Conservation (phyloP, 257 asterid genomes). For the Handroanthus guayacan region DNA sequence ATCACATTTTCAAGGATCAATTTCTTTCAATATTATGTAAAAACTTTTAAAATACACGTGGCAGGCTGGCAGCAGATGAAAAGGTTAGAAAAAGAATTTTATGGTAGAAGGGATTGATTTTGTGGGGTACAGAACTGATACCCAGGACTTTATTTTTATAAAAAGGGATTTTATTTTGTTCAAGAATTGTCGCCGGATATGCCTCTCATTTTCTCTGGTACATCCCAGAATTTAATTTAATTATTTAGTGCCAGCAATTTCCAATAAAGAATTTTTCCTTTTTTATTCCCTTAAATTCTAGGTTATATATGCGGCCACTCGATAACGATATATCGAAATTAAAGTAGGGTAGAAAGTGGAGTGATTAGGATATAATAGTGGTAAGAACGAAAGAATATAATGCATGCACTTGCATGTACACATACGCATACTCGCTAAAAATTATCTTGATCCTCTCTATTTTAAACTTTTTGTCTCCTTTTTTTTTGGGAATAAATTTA, state of each 20-base stretch:
- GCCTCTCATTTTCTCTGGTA: constrained; percentile 17
- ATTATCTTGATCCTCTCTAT: too few relatives aligned
- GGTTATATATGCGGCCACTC: constrained; percentile 22
- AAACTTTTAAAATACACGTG: too few relatives aligned
- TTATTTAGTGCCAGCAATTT: constrained; percentile 4
- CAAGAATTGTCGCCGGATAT: constrained; percentile 32
- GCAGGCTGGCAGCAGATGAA: too few relatives aligned
- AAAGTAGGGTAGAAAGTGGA: not conserved
- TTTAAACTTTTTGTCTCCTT: too few relatives aligned
- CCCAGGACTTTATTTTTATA: not conserved
- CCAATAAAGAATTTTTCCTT: not conserved
- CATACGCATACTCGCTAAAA: too few relatives aligned
- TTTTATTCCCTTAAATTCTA: not conserved
- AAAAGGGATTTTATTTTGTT: constrained; percentile 8
- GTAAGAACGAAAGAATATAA: not conserved
- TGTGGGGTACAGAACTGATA: constrained; percentile 5
- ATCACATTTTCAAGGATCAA: too few relatives aligned
- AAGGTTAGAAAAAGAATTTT: not conserved
- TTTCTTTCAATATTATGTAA: too few relatives aligned
- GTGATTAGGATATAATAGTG: not conserved
- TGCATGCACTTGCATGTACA: too few relatives aligned
- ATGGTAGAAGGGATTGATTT: not conserved
- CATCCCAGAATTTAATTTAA: constrained; percentile 15
- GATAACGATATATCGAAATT: not conserved
- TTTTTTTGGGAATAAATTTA: too few relatives aligned